A percentile compares a stretch with the other conserved stretches of the same genome.
These are phyloP conservation scores for Crassisporium funariophilum DNA, from an alignment of 768 basidiomycete genomes.

Conservation along the genomic window DNA sequence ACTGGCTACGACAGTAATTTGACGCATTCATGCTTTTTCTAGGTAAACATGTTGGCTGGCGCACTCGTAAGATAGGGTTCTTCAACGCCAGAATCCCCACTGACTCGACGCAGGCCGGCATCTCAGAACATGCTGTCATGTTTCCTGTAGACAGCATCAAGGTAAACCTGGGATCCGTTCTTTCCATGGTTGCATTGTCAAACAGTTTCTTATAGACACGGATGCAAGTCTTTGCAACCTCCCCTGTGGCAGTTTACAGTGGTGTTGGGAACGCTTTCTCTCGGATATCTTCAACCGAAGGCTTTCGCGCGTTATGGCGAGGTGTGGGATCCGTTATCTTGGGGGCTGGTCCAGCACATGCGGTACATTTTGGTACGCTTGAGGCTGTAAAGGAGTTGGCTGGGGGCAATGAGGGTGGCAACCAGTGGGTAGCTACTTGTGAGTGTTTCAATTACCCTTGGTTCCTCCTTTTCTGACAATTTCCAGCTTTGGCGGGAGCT, in stretches of 20 bases:
- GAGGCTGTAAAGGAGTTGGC: slow-evolving; percentile 93
- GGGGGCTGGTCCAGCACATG: slow-evolving; percentile 97
- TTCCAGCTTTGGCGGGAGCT: slow-evolving; percentile 86
- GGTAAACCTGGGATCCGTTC: slow-evolving; percentile 46
- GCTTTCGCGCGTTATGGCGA: slow-evolving; percentile 88
- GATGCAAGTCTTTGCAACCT: slow-evolving; percentile 96
- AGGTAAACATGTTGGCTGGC: slow-evolving; percentile 98
- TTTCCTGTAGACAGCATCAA: slow-evolving; percentile 99
- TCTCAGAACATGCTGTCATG: slow-evolving; percentile 99
- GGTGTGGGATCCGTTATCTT: slow-evolving; percentile 95
- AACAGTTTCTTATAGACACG: slow-evolving; percentile 68
- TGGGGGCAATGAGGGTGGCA: slow-evolving; percentile 80
- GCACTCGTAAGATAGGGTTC: slow-evolving; percentile 70
- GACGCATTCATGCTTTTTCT: slow-evolving; percentile 13
- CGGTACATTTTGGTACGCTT: slow-evolving; percentile 95
- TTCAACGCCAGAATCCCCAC: slow-evolving; percentile 3
- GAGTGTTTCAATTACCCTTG: slow-evolving; percentile 31
- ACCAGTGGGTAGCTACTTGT: slow-evolving; percentile 91
- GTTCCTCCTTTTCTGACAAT: slow-evolving; percentile 2
- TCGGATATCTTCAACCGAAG: slow-evolving; percentile 93
- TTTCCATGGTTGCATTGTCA: slow-evolving; percentile 4
- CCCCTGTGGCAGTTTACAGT: slow-evolving; percentile 83
- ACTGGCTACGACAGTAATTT: slow-evolving; percentile 5
- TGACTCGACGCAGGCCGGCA: slow-evolving; percentile 73
- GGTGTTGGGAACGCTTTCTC: slow-evolving; percentile 90